A percentile compares a stretch with the other conserved stretches of the same genome.
Conservation (phyloP, 176 grass and related monocot genomes). For the Hsuehochloa calcarea region DNA sequence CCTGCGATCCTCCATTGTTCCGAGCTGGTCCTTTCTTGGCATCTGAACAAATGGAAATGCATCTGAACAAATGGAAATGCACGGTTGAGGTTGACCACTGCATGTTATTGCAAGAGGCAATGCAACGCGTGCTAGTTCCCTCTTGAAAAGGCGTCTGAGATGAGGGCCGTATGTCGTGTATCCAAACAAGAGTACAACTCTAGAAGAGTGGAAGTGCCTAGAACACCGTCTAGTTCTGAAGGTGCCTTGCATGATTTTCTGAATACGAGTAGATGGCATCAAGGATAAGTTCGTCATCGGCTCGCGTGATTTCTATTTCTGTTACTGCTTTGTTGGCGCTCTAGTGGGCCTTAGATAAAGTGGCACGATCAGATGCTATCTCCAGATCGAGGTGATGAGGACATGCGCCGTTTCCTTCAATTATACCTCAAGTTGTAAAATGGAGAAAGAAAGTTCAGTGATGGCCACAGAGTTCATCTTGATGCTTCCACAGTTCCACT, state of each 20-base stretch:
- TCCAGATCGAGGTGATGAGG: neutral
- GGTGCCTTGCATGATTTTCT: neutral
- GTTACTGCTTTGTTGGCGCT: neutral
- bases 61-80: no score
- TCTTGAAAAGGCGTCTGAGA: neutral
- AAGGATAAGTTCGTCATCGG: neutral
- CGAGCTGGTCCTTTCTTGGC: neutral
- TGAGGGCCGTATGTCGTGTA: neutral
- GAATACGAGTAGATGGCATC: neutral
- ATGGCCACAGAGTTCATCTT: neutral
- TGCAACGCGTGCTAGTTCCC: neutral
- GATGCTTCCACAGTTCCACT: neutral
- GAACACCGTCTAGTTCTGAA: neutral
- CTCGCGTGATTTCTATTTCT: neutral
- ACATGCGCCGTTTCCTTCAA: neutral
- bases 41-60: neutral
- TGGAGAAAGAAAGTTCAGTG: neutral
- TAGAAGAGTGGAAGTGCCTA: neutral
- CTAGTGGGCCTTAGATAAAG: neutral
- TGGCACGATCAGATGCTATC: neutral
- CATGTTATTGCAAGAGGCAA: neutral
- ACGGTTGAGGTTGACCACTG: neutral
- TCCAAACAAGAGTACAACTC: neutral
- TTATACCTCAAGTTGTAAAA: neutral
- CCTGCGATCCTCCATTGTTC: conserved; percentile 10